phyloP scores from a whole-genome alignment of 108 stramenopile species.

The Poteriospumella lacustris region DNA sequence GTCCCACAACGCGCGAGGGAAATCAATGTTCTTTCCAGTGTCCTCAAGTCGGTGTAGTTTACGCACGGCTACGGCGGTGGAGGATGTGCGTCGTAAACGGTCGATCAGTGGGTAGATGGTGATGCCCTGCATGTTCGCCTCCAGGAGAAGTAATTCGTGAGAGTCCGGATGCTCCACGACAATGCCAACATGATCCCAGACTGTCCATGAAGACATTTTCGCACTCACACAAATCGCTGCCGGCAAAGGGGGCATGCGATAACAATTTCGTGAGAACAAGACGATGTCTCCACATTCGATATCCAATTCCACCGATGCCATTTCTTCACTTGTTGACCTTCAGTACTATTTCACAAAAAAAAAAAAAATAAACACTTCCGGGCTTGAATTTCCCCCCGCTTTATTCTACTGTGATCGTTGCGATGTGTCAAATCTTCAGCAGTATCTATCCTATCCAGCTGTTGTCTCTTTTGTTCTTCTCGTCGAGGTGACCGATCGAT shows the following conservation, averaged over 20 bases:
- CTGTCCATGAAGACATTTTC: neutral
- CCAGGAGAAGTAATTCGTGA: neutral
- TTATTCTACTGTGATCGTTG: no score
- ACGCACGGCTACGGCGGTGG: neutral
- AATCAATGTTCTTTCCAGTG: neutral
- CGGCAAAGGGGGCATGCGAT: neutral
- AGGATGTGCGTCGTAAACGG: neutral
- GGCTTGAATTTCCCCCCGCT: no score
- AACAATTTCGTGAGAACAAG: neutral
- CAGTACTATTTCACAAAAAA: no score
- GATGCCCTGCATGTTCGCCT: neutral
- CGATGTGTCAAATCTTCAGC: no score
- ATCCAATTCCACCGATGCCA: slow-evolving; percentile 1
- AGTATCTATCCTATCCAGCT: no score
- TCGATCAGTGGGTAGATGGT: neutral
- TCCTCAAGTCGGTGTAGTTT: neutral
- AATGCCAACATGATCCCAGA: slow-evolving; percentile 4
- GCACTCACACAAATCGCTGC: neutral
- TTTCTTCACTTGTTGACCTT: no score
- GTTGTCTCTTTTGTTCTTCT: no score
- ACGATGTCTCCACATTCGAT: slow-evolving; percentile 3
- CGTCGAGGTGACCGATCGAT: no score
- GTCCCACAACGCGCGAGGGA: neutral
- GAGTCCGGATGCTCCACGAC: slow-evolving; percentile 5
- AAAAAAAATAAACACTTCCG: no score